Base-by-base conservation (phyloP, 208 protist species). In the Leishmania gerbilli region DNA sequence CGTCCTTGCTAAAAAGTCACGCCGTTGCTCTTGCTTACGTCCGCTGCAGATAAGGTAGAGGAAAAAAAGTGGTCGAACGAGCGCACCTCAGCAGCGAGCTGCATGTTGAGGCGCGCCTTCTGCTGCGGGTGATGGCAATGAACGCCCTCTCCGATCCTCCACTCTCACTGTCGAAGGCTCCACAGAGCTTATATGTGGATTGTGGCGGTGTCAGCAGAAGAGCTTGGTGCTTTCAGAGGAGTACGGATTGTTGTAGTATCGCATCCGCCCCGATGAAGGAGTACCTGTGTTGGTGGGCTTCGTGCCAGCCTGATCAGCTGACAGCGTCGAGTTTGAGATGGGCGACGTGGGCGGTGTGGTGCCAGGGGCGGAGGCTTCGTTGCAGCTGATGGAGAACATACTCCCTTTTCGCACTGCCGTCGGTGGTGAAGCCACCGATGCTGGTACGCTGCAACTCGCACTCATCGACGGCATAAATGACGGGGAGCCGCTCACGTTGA, bases 211-310 rank as follows among this genome's bases (percentile, higher is more conserved):
- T 77, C 60, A 85, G 53, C 76, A 85, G 42, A 78, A 85, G 31
- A 81, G 56, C 31, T 81, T 85, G 7, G 77, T 64, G 49, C 77
- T 81, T 24, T 68, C 76, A 15, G 40, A 9, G 47, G 76, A 77
- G 62, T 85, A 85, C 13, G 81, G 81, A 31, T 85, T 85, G 77
- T 85, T 77, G 77, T 85, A 81, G 53, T 81, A 85, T 17, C 81
- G 71, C 47, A 42, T 77, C 45, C 81, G 40, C 15, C 76, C 56
- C n/a, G 81, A 69, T 17, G 31, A 53, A 8, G 74, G 45, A 51
- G 75, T 3, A 34, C 62, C 53, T 5, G 47, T 45, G 49, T 49
- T 17, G 15, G 15, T 62, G 17, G 65, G 27, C 45, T 42, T 71
- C 60, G n/a, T 42, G 21, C 47, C 53, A 6, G 65, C 21, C 40